Base-by-base conservation (phyloP, 352 stramenopile species). In the Pythium apleroticum region DNA sequence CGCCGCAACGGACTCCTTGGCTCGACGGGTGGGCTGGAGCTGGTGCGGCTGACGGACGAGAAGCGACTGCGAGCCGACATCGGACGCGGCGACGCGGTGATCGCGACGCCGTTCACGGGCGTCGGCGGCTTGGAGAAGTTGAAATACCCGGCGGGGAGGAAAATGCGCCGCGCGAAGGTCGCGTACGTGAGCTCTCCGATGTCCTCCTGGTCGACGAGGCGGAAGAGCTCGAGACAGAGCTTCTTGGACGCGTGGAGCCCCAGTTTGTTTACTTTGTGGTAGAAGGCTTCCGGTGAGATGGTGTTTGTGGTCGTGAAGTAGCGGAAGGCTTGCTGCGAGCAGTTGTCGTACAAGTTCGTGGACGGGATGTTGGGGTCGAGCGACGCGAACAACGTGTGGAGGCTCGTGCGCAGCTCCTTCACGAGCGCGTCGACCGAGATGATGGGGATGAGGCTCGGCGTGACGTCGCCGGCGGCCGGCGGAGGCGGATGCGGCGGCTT, bases 271-370 rank as follows among this genome's bases (percentile, higher is more conserved):
- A 91, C 72, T 28, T 86, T 86, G 70, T 79, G 69, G 14, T 88
- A 74, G 53, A 93, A 93, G 3, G 71, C 80, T 57, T 91, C 79
- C 4, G 74, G 68, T 0, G 80, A 85, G 65, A 93, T 91, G 19
- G 73, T 77, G 61, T 90, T 91, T 15, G 77, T 90, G 14, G 80
- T 89, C 45, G 85, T 93, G 63, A 92, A 93, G 64, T 80, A 88
- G 12, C 77, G 77, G 46, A 93, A 93, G 4, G 85, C 85, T 37
- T 90, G 82, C 45, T 81, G 72, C 27, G 68, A 80, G 52, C 74
- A 86, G 54, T 90, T 86, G 19, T 88, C 80, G 52, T 90, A 83
- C 11, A 71, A 56, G 20, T 58, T 85, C 3, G 60, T 74, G 8
- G 70, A 76, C 9, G 69, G 31, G 19, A 85, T 72, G 19, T 39